Percentiles rank a stretch among this genome's conserved stretches.
Evolutionary conservation across 441 rosid species (phyloP).

Genomic region (Geranium incanum): DNA sequence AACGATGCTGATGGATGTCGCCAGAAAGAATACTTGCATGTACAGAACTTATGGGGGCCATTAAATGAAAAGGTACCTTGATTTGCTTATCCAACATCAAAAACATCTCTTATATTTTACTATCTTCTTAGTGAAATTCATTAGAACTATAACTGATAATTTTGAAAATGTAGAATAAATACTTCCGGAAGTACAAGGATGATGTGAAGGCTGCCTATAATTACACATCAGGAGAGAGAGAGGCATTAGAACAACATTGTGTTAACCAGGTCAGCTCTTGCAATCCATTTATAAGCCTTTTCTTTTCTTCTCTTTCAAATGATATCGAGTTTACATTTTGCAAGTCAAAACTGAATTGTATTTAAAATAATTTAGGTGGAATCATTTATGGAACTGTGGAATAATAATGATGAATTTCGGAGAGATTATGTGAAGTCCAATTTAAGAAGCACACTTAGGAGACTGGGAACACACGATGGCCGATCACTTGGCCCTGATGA

Average conservation of each 20-base stretch:
- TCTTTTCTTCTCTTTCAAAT: not conserved
- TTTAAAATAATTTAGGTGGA: constrained; percentile 42
- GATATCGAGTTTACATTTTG: constrained; percentile 1
- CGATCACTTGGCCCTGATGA: constrained; percentile 82
- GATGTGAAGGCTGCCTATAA: constrained; percentile 49
- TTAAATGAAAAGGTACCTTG: constrained; percentile 52
- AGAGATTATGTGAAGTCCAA: constrained; percentile 54
- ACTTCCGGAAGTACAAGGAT: constrained; percentile 53
- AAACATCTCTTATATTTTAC: not conserved
- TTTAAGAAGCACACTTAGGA: constrained; percentile 50
- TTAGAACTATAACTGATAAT: constrained; percentile 4
- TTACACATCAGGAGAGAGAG: constrained; percentile 48
- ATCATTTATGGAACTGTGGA: constrained; percentile 60
- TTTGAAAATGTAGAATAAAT: constrained; percentile 44
- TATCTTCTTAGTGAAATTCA: not conserved
- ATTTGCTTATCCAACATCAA: not conserved
- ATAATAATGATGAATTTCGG: constrained; percentile 55
- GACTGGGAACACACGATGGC: constrained; percentile 74
- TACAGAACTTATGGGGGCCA: constrained; percentile 48
- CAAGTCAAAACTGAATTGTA: constrained; percentile 21
- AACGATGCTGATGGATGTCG: constrained; percentile 57
- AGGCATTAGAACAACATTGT: constrained; percentile 51
- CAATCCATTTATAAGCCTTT: not conserved
- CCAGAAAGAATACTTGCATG: constrained; percentile 55
- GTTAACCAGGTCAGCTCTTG: constrained; percentile 47